Conservation (phyloP, 2,329 filamentous ascomycete genomes). For the Aureobasidium pullulans region DNA sequence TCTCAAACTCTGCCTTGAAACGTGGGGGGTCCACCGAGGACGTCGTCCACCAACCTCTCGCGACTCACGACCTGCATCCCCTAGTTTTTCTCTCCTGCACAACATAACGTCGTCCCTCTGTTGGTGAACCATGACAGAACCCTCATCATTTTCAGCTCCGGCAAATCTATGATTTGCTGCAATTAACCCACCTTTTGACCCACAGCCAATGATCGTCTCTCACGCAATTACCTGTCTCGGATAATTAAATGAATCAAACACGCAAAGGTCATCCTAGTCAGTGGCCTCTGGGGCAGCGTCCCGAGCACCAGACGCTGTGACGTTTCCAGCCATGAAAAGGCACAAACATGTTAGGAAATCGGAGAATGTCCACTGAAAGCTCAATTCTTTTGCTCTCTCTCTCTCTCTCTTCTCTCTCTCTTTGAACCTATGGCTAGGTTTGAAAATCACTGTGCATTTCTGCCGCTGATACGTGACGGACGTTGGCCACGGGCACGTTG, state of each 20-base stretch:
- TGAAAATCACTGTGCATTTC: neutral
- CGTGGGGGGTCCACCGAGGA: neutral
- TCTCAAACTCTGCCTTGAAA: slow-evolving; percentile 5
- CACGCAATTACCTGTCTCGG: slow-evolving; percentile 7
- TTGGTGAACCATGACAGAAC: slow-evolving; percentile 4
- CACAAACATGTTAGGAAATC: no score
- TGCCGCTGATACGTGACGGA: neutral
- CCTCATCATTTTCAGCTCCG: neutral
- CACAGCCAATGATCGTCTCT: slow-evolving; percentile 2
- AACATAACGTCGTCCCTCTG: neutral
- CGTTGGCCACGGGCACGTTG: no score
- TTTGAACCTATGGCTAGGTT: neutral
- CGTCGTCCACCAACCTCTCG: neutral
- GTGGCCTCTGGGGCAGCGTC: no score
- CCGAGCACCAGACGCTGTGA: no score
- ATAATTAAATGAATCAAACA: neutral
- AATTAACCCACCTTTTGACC: neutral
- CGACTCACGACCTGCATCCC: neutral
- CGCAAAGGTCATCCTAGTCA: neutral
- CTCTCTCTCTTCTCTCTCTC: neutral
- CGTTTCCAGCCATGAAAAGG: neutral
- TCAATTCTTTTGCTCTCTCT: no score
- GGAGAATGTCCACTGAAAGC: neutral
- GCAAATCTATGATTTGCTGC: neutral
- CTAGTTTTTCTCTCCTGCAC: neutral